A percentile compares a stretch with the other conserved stretches of the same genome.
phyloP scores from a whole-genome alignment of 495 filamentous ascomycete genomes.

The Paragyromitra xinjiangensis region DNA sequence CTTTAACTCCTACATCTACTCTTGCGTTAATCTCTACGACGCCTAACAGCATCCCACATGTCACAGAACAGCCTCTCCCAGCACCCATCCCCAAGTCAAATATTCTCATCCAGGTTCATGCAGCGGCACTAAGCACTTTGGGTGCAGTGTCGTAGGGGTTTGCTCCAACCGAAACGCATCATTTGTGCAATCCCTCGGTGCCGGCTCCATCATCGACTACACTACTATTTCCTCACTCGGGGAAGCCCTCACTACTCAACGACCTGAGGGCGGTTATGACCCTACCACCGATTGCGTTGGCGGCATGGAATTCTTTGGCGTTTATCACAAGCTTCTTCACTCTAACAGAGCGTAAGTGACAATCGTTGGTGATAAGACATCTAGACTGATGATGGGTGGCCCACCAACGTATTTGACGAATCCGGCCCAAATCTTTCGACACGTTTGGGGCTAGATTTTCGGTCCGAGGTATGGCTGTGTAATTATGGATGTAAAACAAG shows the following conservation, averaged over 20 bases:
- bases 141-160: constrained; percentile 9
- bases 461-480: constrained; percentile 55
- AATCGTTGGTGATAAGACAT: constrained; percentile 56
- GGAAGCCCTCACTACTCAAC: constrained; percentile 19
- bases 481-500: constrained; percentile 19
- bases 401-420: constrained; percentile 53
- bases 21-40: constrained; percentile 16
- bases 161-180: constrained; percentile 13
- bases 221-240: constrained; percentile 10
- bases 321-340: constrained; percentile 48
- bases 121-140: constrained; percentile 25
- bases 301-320: constrained; percentile 42
- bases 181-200: constrained; percentile 26
- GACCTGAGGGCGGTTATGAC: constrained; percentile 33
- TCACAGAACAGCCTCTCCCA: not conserved
- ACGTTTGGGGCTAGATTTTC: constrained; percentile 51
- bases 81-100: constrained; percentile 1
- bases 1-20: constrained; percentile 19
- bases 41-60: constrained; percentile 11
- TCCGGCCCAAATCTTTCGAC: constrained; percentile 47
- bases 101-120: constrained; percentile 23
- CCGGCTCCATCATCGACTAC: constrained; percentile 20
- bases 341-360: constrained; percentile 53
- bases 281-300: constrained; percentile 56
- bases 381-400: constrained; percentile 41